Evolutionary conservation across 2,329 filamentous ascomycete genomes (phyloP).

Genomic region (Tolypocladium ovalisporum): DNA sequence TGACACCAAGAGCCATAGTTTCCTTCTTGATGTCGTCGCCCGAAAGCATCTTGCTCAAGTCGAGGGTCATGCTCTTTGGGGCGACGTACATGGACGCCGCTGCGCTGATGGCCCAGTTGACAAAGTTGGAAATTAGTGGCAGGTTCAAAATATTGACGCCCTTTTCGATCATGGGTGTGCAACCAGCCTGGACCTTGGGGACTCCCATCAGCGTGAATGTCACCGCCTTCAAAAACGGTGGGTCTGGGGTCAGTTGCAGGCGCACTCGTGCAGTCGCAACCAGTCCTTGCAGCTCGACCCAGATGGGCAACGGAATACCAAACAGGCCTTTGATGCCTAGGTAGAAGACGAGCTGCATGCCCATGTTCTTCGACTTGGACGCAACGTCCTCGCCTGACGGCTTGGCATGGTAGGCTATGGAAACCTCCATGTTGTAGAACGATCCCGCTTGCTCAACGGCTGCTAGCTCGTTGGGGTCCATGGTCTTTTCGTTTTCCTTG

Average conservation of each 20-base stretch:
- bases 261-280: constrained; percentile 78
- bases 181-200: constrained; percentile 80
- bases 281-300: constrained; percentile 81
- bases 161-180: constrained; percentile 82
- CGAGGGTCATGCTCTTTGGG: constrained; percentile 86
- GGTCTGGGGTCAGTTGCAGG: constrained; percentile 76
- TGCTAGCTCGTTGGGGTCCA: constrained; percentile 77
- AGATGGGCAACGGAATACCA: constrained; percentile 78
- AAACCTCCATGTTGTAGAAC: constrained; percentile 86
- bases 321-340: constrained; percentile 82
- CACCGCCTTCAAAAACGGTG: constrained; percentile 83
- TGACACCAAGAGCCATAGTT: constrained; percentile 71
- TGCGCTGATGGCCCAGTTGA: constrained; percentile 86
- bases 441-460: constrained; percentile 85
- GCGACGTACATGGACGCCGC: constrained; percentile 87
- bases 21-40: constrained; percentile 91
- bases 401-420: constrained; percentile 82
- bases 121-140: constrained; percentile 89
- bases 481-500: constrained; percentile 66
- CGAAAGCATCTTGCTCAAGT: constrained; percentile 80
- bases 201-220: constrained; percentile 93
- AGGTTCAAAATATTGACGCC: constrained; percentile 88
- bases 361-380: constrained; percentile 86
- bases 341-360: constrained; percentile 93
- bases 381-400: constrained; percentile 60